Evolutionary conservation across 2,329 filamentous ascomycete species (phyloP).

Genomic region (Huntiella moniliformis): DNA sequence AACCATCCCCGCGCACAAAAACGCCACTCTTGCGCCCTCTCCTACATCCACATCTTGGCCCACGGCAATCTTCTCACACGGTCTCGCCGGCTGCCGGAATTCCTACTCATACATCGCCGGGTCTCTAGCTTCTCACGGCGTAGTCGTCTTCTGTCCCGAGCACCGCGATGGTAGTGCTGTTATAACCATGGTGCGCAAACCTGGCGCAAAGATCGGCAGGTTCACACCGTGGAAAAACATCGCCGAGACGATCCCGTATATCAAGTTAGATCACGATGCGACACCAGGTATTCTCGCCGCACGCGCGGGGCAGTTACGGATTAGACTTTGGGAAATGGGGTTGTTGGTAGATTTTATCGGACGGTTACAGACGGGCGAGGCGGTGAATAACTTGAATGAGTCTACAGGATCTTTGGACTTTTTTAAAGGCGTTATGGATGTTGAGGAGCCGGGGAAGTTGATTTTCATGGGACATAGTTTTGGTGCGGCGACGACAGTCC

Average conservation of each 20-base stretch:
- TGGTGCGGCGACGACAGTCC: constrained; percentile 53
- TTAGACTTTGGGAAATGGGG: constrained; percentile 63
- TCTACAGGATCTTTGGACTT: constrained; percentile 29
- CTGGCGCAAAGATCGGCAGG: constrained; percentile 25
- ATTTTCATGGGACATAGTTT: constrained; percentile 69
- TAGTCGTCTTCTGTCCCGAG: constrained; percentile 65
- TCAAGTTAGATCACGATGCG: constrained; percentile 40
- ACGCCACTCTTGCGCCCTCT: constrained; percentile 41
- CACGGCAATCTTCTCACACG: constrained; percentile 72
- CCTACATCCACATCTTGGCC: constrained; percentile 44
- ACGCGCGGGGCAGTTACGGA: constrained; percentile 52
- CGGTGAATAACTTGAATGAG: constrained; percentile 33
- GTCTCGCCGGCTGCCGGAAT: constrained; percentile 62
- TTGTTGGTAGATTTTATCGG: constrained; percentile 49
- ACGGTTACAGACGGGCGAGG: constrained; percentile 40
- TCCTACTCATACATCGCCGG: constrained; percentile 70
- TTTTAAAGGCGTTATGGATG: constrained; percentile 43
- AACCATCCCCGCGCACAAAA: constrained; percentile 52
- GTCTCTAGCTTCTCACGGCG: constrained; percentile 60
- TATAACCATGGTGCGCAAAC: constrained; percentile 50
- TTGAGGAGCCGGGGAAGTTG: constrained; percentile 53
- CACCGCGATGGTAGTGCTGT: constrained; percentile 69
- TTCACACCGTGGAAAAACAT: constrained; percentile 12
- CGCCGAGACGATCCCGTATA: constrained; percentile 24
- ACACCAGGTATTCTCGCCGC: constrained; percentile 45